Evolutionary conservation across 306 rosid species (phyloP), one percentile per base, ranked within the genome.

Genomic region (Sophora flavescens): DNA sequence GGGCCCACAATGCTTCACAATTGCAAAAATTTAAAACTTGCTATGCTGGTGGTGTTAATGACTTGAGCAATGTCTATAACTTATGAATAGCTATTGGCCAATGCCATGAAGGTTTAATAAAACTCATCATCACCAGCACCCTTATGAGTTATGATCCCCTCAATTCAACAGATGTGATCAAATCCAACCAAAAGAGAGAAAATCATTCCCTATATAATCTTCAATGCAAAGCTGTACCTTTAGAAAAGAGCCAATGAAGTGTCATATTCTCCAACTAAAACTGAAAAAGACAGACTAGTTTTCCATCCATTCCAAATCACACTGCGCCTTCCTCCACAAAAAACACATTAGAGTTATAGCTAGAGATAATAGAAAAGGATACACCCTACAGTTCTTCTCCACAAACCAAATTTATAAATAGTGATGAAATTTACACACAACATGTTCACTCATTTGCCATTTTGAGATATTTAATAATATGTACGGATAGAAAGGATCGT

Each of bases 191-290:
- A 79, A 32, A 16, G 52, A 16, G 2, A 32, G 6, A 45, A 68
- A 58, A 8, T 22, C 1, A 22, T 77, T 68, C 18, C 51, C 35
- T 6, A 22, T 30, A 33, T 52, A 52, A 22, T 70, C 72, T 15
- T 38, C 59, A 36, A 22, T n/a, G n/a, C n/a, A n/a, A n/a, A n/a
- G n/a, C n/a, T n/a, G 48, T 66, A 5, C 3, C 38, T 45, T 65
- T 22, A 41, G 50, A 33, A 74, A 80, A 74, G 15, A 52, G 57
- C 30, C 54, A 68, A 39, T 48, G 63, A 65, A 62, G 15, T 74
- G 80, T 67, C 65, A 65, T 39, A 60, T 66, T 74, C 76, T 58
- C 32, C 48, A 58, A 67, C 80, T 12, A 53, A 12, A 66, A 14
- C 39, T 9, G 4, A 63, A 12, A 50, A 0, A 33, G 11, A 12